A percentile compares a stretch with the other conserved stretches of the same genome.
phyloP scores from a whole-genome alignment of 2,329 filamentous ascomycete species.

The Colletotrichum lentis region DNA sequence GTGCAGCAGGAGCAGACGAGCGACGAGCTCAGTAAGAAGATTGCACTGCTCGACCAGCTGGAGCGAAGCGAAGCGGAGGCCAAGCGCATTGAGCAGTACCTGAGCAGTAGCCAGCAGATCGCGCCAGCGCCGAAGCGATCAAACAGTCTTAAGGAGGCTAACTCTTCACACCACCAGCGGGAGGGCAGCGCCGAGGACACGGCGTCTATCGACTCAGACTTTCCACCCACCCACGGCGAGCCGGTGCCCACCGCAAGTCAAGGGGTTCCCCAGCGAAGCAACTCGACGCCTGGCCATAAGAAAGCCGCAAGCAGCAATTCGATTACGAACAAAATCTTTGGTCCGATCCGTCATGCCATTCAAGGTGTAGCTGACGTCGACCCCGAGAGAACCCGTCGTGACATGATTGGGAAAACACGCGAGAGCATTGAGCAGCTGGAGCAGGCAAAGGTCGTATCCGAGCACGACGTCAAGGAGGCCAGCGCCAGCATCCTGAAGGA shows the following conservation, averaged over 20 bases:
- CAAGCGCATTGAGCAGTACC: slow-evolving; percentile 90
- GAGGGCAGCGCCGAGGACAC: slow-evolving; percentile 75
- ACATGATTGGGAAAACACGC: slow-evolving; percentile 94
- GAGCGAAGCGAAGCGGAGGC: slow-evolving; percentile 94
- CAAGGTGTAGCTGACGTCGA: slow-evolving; percentile 97
- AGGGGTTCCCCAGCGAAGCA: slow-evolving; percentile 67
- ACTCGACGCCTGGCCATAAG: slow-evolving; percentile 65
- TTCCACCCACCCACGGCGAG: slow-evolving; percentile 87
- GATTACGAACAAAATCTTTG: slow-evolving; percentile 93
- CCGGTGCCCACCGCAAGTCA: slow-evolving; percentile 78
- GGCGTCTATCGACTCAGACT: slow-evolving; percentile 93
- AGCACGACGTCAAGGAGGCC: slow-evolving; percentile 92
- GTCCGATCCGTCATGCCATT: slow-evolving; percentile 91
- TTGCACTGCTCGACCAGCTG: slow-evolving; percentile 80
- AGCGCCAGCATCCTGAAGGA: slow-evolving; percentile 89
- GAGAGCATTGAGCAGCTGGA: slow-evolving; percentile 88
- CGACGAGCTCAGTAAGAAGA: slow-evolving; percentile 91
- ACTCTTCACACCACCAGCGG: slow-evolving; percentile 56
- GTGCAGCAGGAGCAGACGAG: slow-evolving; percentile 98
- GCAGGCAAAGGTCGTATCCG: slow-evolving; percentile 86
- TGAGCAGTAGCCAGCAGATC: slow-evolving; percentile 75
- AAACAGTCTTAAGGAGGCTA: slow-evolving; percentile 62
- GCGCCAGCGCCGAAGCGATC: slow-evolving; percentile 72
- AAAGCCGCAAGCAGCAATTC: slow-evolving; percentile 88
- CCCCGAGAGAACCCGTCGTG: slow-evolving; percentile 88